Evolutionary conservation across 1,284 basidiomycete species (phyloP).

Genomic region (Tylopilus orsonianus): DNA sequence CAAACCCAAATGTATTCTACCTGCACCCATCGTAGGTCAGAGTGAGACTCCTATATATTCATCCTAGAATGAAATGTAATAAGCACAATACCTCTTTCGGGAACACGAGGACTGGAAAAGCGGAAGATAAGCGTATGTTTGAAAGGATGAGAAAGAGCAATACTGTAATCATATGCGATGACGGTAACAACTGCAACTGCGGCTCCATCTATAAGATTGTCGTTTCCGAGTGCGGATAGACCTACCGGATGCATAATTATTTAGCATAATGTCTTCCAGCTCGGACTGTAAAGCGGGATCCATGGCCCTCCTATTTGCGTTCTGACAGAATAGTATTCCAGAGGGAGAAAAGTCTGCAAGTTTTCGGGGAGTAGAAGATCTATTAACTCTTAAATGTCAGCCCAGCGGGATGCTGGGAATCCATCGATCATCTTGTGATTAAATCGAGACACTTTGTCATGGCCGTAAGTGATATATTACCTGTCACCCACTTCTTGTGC

Average conservation of each 20-base stretch:
- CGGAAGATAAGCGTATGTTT: not conserved
- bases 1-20: slow-evolving; percentile 19
- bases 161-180: slow-evolving; percentile 14
- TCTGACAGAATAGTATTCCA: not conserved
- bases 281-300: not conserved
- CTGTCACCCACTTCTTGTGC: too few species aligned
- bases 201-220: not conserved
- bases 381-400: too few species aligned
- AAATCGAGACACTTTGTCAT: too few species aligned
- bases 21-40: not conserved
- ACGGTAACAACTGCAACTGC: slow-evolving; percentile 5
- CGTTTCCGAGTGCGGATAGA: not conserved
- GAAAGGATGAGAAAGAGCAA: not conserved
- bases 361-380: too few species aligned
- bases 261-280: not conserved
- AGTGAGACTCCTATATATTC: not conserved
- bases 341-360: not conserved
- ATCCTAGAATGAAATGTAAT: not conserved
- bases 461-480: too few species aligned
- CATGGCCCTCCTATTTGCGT: too few species aligned
- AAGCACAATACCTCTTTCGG: slow-evolving; percentile 6
- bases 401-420: too few species aligned
- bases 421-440: too few species aligned
- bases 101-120: slow-evolving; percentile 12
- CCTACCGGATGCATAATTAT: slow-evolving; percentile 2